Evolutionary conservation across 176 grass and related monocot species (phyloP).

Genomic region (Musa itinerans): DNA sequence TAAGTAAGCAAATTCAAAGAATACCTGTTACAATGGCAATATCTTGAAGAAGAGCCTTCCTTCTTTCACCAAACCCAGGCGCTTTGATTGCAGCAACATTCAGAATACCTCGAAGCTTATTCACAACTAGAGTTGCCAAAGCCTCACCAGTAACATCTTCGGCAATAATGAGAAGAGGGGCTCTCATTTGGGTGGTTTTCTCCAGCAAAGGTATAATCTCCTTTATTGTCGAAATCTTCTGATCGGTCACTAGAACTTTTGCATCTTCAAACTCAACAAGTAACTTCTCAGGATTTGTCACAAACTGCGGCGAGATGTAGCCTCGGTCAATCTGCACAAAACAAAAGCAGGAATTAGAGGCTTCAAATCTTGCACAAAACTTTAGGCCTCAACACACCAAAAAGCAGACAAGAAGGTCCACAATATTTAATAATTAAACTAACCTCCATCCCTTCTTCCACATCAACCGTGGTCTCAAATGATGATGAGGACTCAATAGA

Average conservation of each 20-base stretch:
- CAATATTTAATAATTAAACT: neutral
- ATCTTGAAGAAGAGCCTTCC: conserved; percentile 87
- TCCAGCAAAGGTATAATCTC: conserved; percentile 83
- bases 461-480: conserved; percentile 84
- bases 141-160: conserved; percentile 85
- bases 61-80: conserved; percentile 81
- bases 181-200: conserved; percentile 73
- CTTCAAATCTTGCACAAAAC: neutral
- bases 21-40: conserved; percentile 90
- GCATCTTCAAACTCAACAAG: conserved; percentile 89
- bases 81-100: conserved; percentile 94
- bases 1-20: neutral
- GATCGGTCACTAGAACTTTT: conserved; percentile 79
- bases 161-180: conserved; percentile 79
- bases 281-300: conserved; percentile 84
- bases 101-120: conserved; percentile 81
- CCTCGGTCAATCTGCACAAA: conserved; percentile 70
- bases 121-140: conserved; percentile 84
- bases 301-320: conserved; percentile 86
- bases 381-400: conserved; percentile 2
- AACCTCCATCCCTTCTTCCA: conserved; percentile 99
- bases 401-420: neutral
- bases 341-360: neutral
- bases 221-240: conserved; percentile 90
- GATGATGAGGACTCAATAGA: conserved; percentile 85